phyloP scores from a whole-genome alignment of 1,139 yeast genomes.

The Yamadazyma sp. region DNA sequence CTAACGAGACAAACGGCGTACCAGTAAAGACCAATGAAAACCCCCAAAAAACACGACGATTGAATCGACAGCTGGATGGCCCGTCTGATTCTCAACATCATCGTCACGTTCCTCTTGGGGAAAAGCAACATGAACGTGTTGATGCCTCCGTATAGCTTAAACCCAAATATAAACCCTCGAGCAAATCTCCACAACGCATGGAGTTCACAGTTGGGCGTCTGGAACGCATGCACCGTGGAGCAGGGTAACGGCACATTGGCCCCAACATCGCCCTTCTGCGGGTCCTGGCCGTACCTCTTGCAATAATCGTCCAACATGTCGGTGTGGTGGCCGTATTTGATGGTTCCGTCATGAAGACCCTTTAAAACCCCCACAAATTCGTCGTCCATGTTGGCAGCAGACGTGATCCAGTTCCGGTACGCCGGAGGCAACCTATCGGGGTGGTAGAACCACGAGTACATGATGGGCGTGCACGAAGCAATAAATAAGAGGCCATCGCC shows the following conservation, averaged over 20 bases:
- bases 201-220: slow-evolving; percentile 33
- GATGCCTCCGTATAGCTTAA: slow-evolving; percentile 33
- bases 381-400: slow-evolving; percentile 42
- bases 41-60: slow-evolving; percentile 34
- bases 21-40: slow-evolving; percentile 36
- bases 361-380: slow-evolving; percentile 26
- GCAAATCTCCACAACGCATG: slow-evolving; percentile 39
- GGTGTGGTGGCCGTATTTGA: slow-evolving; percentile 29
- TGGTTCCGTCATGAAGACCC: slow-evolving; percentile 22
- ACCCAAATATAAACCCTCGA: slow-evolving; percentile 35
- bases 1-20: slow-evolving; percentile 39
- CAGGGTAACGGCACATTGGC: slow-evolving; percentile 28
- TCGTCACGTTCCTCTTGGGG: slow-evolving; percentile 21
- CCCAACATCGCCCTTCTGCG: slow-evolving; percentile 21
- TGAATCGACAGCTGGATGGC: slow-evolving; percentile 27
- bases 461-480: slow-evolving; percentile 29
- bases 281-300: slow-evolving; percentile 26
- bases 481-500: slow-evolving; percentile 35
- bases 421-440: slow-evolving; percentile 35
- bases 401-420: slow-evolving; percentile 40
- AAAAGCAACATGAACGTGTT: slow-evolving; percentile 31
- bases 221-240: slow-evolving; percentile 34
- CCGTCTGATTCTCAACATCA: slow-evolving; percentile 20
- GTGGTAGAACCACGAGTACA: slow-evolving; percentile 37
- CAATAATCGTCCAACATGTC: slow-evolving; percentile 26